Evolutionary conservation across 768 basidiomycete species (phyloP).

Genomic region (Lentinus brumalis): DNA sequence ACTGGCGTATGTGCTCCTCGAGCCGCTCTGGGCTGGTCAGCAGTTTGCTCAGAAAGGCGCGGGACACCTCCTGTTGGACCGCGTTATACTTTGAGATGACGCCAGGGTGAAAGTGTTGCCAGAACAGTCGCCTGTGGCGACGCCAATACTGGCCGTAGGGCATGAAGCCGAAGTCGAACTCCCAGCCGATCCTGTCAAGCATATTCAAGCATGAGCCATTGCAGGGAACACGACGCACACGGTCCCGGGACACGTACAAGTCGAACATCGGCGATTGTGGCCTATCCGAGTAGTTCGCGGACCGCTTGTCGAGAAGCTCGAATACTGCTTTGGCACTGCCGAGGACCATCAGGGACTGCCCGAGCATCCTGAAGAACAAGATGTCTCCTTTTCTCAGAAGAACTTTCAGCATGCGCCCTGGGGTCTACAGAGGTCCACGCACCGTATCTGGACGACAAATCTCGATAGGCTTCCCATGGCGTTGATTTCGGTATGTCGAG

Average conservation of each 20-base stretch:
- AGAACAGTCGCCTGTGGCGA: slow-evolving; percentile 42
- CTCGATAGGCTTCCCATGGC: slow-evolving; percentile 19
- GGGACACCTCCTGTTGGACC: slow-evolving; percentile 30
- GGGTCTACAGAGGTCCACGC: background rate
- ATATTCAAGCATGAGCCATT: background rate
- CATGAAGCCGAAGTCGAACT: slow-evolving; percentile 42
- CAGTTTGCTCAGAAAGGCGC: slow-evolving; percentile 32
- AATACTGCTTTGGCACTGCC: slow-evolving; percentile 37
- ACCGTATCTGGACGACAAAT: slow-evolving; percentile 6
- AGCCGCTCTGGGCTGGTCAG: slow-evolving; percentile 39
- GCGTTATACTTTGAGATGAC: slow-evolving; percentile 35
- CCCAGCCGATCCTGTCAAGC: slow-evolving; percentile 36
- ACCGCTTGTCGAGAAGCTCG: slow-evolving; percentile 44
- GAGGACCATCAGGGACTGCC: slow-evolving; percentile 36
- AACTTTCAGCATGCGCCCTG: background rate
- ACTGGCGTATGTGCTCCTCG: slow-evolving; percentile 38
- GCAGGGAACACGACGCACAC: background rate
- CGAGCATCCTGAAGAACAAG: slow-evolving; percentile 17
- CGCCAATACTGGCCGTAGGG: slow-evolving; percentile 45
- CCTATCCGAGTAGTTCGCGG: slow-evolving; percentile 42
- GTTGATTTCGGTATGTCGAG: slow-evolving; percentile 19
- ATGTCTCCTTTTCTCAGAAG: slow-evolving; percentile 1
- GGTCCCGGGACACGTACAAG: slow-evolving; percentile 3
- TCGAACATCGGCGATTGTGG: slow-evolving; percentile 12
- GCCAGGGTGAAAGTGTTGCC: slow-evolving; percentile 41